phyloP scores from a whole-genome alignment of 2,329 filamentous ascomycete genomes.

The Hypoxylon sp. region DNA sequence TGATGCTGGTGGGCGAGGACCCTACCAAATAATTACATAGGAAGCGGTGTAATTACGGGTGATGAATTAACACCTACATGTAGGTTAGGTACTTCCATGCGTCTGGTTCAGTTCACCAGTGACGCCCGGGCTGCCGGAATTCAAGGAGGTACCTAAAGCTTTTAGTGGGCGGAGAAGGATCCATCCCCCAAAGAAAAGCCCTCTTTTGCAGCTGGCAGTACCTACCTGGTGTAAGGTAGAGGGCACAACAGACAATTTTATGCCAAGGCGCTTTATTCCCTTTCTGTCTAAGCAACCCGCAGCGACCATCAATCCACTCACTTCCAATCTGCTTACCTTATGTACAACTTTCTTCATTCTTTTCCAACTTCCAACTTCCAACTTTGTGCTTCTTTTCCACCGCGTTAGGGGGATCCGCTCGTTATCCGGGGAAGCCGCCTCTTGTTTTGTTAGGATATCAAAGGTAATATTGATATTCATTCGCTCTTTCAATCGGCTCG shows the following conservation, averaged over 20 bases:
- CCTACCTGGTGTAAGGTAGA: too few species aligned
- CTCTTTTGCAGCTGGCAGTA: slow-evolving; percentile 9
- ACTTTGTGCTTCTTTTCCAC: slow-evolving; percentile 23
- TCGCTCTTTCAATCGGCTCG: slow-evolving; percentile 34
- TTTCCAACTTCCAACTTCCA: slow-evolving; percentile 28
- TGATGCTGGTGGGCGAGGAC: too few species aligned
- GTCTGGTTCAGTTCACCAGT: too few species aligned
- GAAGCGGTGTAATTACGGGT: slow-evolving; percentile 7
- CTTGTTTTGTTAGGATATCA: slow-evolving; percentile 33
- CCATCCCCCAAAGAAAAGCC: background rate
- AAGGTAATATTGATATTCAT: slow-evolving; percentile 41
- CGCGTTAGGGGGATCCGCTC: slow-evolving; percentile 37
- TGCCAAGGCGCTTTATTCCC: slow-evolving; percentile 13
- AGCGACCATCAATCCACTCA: slow-evolving; percentile 16
- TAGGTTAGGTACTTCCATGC: too few species aligned
- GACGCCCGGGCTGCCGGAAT: too few species aligned
- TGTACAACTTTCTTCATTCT: slow-evolving; percentile 16
- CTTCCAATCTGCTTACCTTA: background rate
- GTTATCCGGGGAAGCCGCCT: slow-evolving; percentile 33
- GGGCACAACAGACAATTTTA: background rate
- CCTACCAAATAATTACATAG: background rate
- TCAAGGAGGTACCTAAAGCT: too few species aligned
- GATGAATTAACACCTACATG: background rate
- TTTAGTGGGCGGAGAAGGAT: slow-evolving; percentile 5
- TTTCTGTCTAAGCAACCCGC: slow-evolving; percentile 11